Conservation (phyloP, 257 asterid genomes). For the Misopates orontium region DNA sequence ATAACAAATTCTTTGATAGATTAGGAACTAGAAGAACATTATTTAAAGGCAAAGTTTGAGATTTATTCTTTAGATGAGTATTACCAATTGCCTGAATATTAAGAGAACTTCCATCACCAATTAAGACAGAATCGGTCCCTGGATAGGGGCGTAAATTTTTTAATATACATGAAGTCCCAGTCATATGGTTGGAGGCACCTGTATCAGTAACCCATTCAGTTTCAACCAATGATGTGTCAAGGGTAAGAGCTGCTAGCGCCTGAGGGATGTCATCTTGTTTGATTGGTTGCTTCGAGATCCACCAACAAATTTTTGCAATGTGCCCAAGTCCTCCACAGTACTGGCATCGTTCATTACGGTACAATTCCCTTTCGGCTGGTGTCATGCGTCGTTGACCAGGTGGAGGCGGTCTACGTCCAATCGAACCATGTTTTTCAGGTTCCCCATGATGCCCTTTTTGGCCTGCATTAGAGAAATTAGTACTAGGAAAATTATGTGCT, state of each 20-base stretch:
- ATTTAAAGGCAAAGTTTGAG: neutral
- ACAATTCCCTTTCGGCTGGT: neutral
- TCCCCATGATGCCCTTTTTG: too few relatives aligned
- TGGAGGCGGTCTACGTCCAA: neutral
- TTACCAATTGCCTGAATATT: too few relatives aligned
- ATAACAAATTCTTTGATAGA: too few relatives aligned
- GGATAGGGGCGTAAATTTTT: neutral
- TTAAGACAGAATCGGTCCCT: neutral
- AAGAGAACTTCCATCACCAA: neutral
- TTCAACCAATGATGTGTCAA: neutral
- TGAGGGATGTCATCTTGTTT: neutral
- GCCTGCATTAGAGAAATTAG: too few relatives aligned
- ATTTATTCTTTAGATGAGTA: neutral
- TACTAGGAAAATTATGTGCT: too few relatives aligned
- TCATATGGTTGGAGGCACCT: neutral
- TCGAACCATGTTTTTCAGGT: too few relatives aligned
- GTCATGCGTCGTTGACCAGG: neutral
- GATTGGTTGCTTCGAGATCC: neutral
- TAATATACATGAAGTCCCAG: neutral
- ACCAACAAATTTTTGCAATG: slow-evolving; percentile 1
- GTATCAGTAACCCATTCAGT: neutral
- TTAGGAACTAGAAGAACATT: too few relatives aligned
- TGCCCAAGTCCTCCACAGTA: neutral
- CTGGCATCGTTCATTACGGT: too few relatives aligned
- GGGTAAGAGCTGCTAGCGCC: neutral